A percentile compares a stretch with the other conserved stretches of the same genome.
phyloP scores from a whole-genome alignment of 805 yeast species.

The Ogataea nakhonphanomensis region DNA sequence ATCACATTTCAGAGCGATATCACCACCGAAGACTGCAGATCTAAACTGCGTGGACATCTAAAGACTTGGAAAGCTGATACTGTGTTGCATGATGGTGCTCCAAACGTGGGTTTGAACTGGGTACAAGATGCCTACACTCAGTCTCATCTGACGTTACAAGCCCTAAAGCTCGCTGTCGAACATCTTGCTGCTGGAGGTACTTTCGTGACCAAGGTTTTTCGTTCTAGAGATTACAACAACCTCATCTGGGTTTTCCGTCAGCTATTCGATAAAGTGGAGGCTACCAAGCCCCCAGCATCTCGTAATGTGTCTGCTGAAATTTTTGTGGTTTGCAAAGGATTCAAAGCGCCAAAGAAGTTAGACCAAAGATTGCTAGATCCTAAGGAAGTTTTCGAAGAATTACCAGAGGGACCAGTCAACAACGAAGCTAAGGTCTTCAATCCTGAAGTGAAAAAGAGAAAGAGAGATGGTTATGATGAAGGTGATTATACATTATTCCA shows the following conservation, averaged over 20 bases:
- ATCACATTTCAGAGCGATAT: conserved; percentile 95
- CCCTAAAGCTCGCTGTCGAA: conserved; percentile 90
- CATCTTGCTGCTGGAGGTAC: conserved; percentile 89
- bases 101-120: conserved; percentile 99
- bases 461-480: conserved; percentile 96
- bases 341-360: conserved; percentile 91
- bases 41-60: conserved; percentile 90
- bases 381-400: conserved; percentile 89
- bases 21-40: conserved; percentile 96
- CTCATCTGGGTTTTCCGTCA: conserved; percentile 97
- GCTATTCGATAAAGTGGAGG: conserved; percentile 93
- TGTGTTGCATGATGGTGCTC: conserved; percentile 99
- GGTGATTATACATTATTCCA: conserved; percentile 78
- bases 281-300: conserved; percentile 98
- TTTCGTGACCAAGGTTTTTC: conserved; percentile 92
- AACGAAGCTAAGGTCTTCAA: conserved; percentile 91
- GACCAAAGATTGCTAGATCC: conserved; percentile 94
- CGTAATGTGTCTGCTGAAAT: conserved; percentile 99
- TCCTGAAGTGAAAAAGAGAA: conserved; percentile 87
- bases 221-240: conserved; percentile 98
- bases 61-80: conserved; percentile 99
- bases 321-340: conserved; percentile 93
- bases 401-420: conserved; percentile 68
- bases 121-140: conserved; percentile 99
- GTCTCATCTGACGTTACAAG: conserved; percentile 91